These are phyloP conservation scores for Alnus rubra DNA, from an alignment of 306 rosid genomes.

Conservation along the genomic window DNA sequence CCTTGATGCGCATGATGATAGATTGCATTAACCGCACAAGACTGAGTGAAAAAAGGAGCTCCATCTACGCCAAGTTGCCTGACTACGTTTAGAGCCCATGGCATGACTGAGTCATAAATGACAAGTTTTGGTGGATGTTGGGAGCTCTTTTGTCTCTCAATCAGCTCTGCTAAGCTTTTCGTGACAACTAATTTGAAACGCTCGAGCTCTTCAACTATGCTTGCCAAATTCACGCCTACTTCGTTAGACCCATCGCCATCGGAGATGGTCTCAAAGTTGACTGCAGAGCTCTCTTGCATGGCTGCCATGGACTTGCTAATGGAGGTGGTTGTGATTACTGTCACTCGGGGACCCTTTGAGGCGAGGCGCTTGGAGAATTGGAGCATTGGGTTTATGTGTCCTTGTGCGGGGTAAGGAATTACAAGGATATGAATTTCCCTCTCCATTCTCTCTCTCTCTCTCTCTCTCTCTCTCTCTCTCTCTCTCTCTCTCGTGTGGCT, in stretches of 20 bases:
- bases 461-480: neutral
- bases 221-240: neutral
- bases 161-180: neutral
- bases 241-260: constrained; percentile 15
- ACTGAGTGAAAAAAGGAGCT: constrained; percentile 37
- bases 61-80: constrained; percentile 14
- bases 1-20: constrained; percentile 17
- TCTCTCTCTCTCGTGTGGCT: neutral
- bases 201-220: neutral
- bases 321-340: constrained; percentile 12
- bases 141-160: neutral
- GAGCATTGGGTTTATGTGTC: constrained; percentile 37
- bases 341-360: constrained; percentile 26
- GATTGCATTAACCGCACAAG: constrained; percentile 10
- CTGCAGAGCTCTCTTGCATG: neutral
- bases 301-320: neutral
- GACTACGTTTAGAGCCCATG: constrained; percentile 33
- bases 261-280: constrained; percentile 19
- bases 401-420: constrained; percentile 27
- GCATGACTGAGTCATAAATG: constrained; percentile 30
- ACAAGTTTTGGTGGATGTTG: neutral
- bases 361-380: constrained; percentile 31
- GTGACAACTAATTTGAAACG: constrained; percentile 4
- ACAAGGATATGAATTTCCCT: constrained; percentile 3
- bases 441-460: neutral